Conservation (phyloP, 495 filamentous ascomycete genomes). For the Aspergillus cristatus region DNA sequence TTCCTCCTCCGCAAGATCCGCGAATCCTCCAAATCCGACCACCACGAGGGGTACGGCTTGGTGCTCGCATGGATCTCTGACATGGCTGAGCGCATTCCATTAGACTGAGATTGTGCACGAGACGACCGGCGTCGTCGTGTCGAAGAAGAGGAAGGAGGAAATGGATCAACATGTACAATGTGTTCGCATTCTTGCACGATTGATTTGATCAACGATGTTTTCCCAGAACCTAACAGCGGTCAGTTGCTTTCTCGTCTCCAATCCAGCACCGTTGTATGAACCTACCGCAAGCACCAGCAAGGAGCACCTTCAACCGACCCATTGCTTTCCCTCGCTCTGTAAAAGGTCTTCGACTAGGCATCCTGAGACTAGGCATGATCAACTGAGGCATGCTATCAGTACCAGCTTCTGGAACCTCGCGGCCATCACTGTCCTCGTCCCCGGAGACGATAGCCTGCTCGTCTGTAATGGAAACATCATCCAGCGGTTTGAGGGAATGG, state of each 20-base stretch:
- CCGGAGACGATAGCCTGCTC: slow-evolving; percentile 42
- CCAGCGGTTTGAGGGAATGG: slow-evolving; percentile 38
- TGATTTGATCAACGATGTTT: slow-evolving; percentile 85
- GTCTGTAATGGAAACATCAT: slow-evolving; percentile 42
- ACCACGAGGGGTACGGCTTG: slow-evolving; percentile 86
- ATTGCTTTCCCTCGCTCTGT: slow-evolving; percentile 77
- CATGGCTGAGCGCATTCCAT: slow-evolving; percentile 33
- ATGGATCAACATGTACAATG: slow-evolving; percentile 89
- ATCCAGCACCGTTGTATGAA: slow-evolving; percentile 4
- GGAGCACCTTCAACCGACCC: slow-evolving; percentile 77
- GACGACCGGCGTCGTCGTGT: slow-evolving; percentile 18
- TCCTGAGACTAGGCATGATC: slow-evolving; percentile 94
- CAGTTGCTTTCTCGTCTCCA: background rate
- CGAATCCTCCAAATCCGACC: slow-evolving; percentile 79
- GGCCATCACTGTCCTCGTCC: slow-evolving; percentile 32
- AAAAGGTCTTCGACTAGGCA: slow-evolving; percentile 90
- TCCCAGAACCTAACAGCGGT: slow-evolving; percentile 49
- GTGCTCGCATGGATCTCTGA: slow-evolving; percentile 90
- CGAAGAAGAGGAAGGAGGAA: slow-evolving; percentile 37
- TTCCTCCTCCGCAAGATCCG: slow-evolving; percentile 62
- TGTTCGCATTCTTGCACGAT: slow-evolving; percentile 93
- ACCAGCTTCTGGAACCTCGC: slow-evolving; percentile 15
- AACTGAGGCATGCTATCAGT: slow-evolving; percentile 65
- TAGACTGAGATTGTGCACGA: slow-evolving; percentile 22
- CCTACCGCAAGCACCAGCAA: slow-evolving; percentile 77